A percentile compares a stretch with the other conserved stretches of the same genome.
Evolutionary conservation across 495 filamentous ascomycete genomes (phyloP).

Genomic region (Trichocladium uniseriatum): DNA sequence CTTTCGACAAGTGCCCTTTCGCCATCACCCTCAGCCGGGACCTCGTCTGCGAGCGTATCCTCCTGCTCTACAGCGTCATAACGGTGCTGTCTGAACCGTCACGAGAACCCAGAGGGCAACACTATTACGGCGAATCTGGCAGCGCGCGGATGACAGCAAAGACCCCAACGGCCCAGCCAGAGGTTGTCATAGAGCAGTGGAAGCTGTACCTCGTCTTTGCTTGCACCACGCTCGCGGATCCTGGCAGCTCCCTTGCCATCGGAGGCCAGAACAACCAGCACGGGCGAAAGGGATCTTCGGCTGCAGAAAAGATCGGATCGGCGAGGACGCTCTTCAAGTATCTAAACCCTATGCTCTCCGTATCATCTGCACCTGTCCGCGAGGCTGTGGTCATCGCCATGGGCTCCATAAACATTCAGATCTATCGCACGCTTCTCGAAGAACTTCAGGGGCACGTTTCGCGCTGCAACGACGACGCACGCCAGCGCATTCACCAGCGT

Average conservation of each 20-base stretch:
- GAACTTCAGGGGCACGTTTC: conserved; percentile 76
- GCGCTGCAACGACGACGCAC: conserved; percentile 78
- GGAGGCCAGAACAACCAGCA: conserved; percentile 61
- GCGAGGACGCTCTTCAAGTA: conserved; percentile 82
- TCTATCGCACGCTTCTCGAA: conserved; percentile 89
- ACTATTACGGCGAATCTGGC: conserved; percentile 38
- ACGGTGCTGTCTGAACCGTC: conserved; percentile 65
- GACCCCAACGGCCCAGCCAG: conserved; percentile 65
- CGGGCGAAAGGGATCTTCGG: conserved; percentile 67
- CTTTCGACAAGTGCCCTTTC: conserved; percentile 81
- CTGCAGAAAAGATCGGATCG: conserved; percentile 75
- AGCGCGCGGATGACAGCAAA: conserved; percentile 40
- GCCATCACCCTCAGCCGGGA: conserved; percentile 84
- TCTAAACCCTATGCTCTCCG: conserved; percentile 77
- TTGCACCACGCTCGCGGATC: conserved; percentile 85
- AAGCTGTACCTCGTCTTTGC: conserved; percentile 97
- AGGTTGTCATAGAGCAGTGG: conserved; percentile 93
- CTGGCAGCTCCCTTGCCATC: conserved; percentile 56
- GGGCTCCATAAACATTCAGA: conserved; percentile 87
- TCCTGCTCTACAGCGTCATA: conserved; percentile 85
- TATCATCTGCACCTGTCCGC: conserved; percentile 63
- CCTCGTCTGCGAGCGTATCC: conserved; percentile 79
- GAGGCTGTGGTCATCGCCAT: conserved; percentile 88
- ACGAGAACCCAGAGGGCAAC: conserved; percentile 39
- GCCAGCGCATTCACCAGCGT: conserved; percentile 73